Base-by-base conservation (phyloP, 2,329 filamentous ascomycete genomes). In the Diaporthe longicolla region DNA sequence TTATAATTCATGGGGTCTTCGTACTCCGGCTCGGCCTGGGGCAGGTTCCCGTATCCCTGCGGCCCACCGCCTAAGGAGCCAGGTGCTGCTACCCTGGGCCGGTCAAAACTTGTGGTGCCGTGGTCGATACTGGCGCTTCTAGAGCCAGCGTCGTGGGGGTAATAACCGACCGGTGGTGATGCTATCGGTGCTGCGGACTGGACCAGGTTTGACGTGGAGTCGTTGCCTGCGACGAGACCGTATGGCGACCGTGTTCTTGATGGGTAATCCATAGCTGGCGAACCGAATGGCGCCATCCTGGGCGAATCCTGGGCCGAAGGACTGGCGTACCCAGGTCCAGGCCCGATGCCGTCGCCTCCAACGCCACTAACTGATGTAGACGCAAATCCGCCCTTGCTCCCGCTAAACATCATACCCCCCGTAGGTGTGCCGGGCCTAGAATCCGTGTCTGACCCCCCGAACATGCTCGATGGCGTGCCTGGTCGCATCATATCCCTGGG, bases 401-500 rank as follows among this genome's bases (percentile, higher is more conserved):
- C 76, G 17, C 81, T 79, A 13, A 79, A 76, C 76, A 80, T 77
- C 84, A 85, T 78, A 71, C 82, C 79, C 70, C 85, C 78, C 4
- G 82, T 76, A 3, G 89, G 89, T 19, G 89, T 90, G 17, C 84
- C 87, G 0, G 89, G 87, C 40, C 89, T 82, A 0, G 89, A 90
- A 43, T 81, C 78, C 3, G 79, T 76, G 24, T 86, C 85, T 21
- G 85, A 85, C 4, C 82, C 83, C 54, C 84, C 84, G 55, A 77
- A 76, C 63, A 86, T 82, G 37, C 88, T 90, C 17, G 87, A 86
- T 0, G 92, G 92, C 0, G 92, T 93, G 24, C 87, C 89, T 0
- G 92, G 89, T 1, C 92, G 87, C 21, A 88, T 82, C 2, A 92
- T 83, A 75, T 93, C 92, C 32, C 86, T 84, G 2, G 88, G 83